Evolutionary conservation across 2,329 filamentous ascomycete species (phyloP).

Genomic region (Niveomyces coronatus): DNA sequence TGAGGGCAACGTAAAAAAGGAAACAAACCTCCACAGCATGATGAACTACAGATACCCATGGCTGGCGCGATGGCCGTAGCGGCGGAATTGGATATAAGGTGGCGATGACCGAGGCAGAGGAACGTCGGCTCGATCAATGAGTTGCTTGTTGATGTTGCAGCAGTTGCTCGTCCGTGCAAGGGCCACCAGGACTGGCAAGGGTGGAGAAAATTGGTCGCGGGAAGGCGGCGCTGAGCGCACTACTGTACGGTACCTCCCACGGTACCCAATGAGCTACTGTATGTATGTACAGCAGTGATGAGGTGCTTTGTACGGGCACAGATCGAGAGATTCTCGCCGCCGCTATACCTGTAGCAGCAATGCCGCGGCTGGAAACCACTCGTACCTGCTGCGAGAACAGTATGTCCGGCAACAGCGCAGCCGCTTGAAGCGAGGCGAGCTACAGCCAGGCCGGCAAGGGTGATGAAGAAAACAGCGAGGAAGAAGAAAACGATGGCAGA

Average conservation of each 20-base stretch:
- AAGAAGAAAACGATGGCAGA: background rate
- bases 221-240: slow-evolving; percentile 6
- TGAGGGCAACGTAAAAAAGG: background rate
- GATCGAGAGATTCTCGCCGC: no score
- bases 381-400: slow-evolving; percentile 5
- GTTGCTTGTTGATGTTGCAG: slow-evolving; percentile 9
- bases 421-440: background rate
- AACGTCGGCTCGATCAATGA: slow-evolving; percentile 1
- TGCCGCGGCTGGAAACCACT: background rate
- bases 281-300: no score
- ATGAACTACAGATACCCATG: slow-evolving; percentile 53
- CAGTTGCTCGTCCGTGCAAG: slow-evolving; percentile 3
- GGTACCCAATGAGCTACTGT: no score
- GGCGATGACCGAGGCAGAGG: slow-evolving; percentile 7
- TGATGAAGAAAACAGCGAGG: no score
- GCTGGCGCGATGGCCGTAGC: slow-evolving; percentile 16
- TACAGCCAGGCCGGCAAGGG: slow-evolving; percentile 1
- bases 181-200: background rate
- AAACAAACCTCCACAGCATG: slow-evolving; percentile 43
- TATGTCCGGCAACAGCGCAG: background rate
- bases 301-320: no score
- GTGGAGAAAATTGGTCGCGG: slow-evolving; percentile 6
- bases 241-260: no score
- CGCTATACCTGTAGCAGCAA: background rate
- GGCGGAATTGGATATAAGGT: slow-evolving; percentile 4